phyloP scores from a whole-genome alignment of 1,284 basidiomycete genomes.

The Ganoderma sinense region DNA sequence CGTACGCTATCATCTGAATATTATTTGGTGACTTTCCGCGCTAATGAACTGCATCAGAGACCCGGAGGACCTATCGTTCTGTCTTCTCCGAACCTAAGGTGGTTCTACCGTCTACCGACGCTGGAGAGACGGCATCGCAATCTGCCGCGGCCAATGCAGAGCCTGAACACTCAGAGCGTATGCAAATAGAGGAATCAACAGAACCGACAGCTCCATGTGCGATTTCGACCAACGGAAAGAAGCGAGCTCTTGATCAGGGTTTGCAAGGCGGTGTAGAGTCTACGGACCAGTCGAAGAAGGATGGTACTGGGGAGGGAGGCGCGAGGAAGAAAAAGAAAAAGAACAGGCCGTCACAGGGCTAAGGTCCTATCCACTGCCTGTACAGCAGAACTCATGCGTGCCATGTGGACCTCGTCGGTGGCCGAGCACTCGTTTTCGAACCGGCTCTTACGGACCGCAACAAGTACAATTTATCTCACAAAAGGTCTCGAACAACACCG shows the following conservation, averaged over 20 bases:
- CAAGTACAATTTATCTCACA: background rate
- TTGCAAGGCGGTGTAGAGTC: background rate
- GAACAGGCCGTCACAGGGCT: slow-evolving; percentile 18
- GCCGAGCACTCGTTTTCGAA: background rate
- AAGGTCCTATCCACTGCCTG: background rate
- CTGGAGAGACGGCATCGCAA: background rate
- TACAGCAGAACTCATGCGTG: background rate
- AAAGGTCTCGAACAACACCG: background rate
- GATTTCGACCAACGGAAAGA: slow-evolving; percentile 23
- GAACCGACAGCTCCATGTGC: background rate
- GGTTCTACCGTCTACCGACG: slow-evolving; percentile 52
- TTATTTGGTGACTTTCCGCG: background rate
- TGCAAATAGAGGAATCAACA: background rate
- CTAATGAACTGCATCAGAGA: slow-evolving; percentile 44
- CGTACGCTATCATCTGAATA: slow-evolving; percentile 54
- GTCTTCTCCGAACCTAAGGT: slow-evolving; percentile 75
- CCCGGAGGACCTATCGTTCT: slow-evolving; percentile 69
- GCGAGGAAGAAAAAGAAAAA: slow-evolving; percentile 35
- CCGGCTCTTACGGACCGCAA: background rate
- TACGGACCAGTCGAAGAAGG: background rate
- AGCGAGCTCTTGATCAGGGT: slow-evolving; percentile 26
- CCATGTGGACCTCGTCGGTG: background rate
- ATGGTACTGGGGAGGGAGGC: slow-evolving; percentile 9
- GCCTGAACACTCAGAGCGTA: background rate
- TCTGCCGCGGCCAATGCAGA: background rate